phyloP scores from a whole-genome alignment of 768 basidiomycete genomes.

The Calvatia gigantea region DNA sequence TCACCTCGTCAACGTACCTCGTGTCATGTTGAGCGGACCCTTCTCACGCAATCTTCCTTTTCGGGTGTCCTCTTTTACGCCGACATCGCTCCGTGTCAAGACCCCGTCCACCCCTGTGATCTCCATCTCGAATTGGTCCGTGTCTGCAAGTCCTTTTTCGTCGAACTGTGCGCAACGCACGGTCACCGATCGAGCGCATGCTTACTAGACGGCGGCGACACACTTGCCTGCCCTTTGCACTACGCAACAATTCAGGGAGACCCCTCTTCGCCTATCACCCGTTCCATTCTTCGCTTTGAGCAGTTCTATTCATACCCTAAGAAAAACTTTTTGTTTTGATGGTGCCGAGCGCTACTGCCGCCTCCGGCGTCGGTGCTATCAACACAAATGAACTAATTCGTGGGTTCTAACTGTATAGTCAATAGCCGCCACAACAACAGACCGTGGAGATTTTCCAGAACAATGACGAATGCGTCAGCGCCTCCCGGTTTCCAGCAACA shows the following conservation, averaged over 20 bases:
- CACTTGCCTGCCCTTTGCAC: background rate
- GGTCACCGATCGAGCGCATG: background rate
- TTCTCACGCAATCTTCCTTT: conserved; percentile 7
- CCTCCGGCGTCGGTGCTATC: background rate
- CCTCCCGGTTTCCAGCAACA: background rate
- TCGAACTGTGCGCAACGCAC: background rate
- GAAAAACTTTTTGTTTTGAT: conserved; percentile 13
- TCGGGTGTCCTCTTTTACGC: background rate
- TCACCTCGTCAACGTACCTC: conserved; percentile 20
- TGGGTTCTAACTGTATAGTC: conserved; percentile 10
- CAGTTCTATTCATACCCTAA: conserved; percentile 7
- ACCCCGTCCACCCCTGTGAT: background rate
- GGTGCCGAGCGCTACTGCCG: conserved; percentile 2
- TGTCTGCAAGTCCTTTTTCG: background rate
- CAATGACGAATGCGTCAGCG: background rate
- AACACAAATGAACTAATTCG: background rate
- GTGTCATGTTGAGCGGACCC: conserved; percentile 26
- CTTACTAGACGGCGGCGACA: background rate
- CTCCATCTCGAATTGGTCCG: background rate
- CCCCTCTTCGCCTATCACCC: background rate
- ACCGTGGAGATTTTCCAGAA: background rate
- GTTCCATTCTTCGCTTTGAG: conserved; percentile 10
- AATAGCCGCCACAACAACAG: background rate
- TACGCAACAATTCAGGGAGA: background rate
- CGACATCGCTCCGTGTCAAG: background rate